These are phyloP conservation scores for Penicillium italicum DNA, from an alignment of 2,329 filamentous ascomycete species.

Conservation along the genomic window DNA sequence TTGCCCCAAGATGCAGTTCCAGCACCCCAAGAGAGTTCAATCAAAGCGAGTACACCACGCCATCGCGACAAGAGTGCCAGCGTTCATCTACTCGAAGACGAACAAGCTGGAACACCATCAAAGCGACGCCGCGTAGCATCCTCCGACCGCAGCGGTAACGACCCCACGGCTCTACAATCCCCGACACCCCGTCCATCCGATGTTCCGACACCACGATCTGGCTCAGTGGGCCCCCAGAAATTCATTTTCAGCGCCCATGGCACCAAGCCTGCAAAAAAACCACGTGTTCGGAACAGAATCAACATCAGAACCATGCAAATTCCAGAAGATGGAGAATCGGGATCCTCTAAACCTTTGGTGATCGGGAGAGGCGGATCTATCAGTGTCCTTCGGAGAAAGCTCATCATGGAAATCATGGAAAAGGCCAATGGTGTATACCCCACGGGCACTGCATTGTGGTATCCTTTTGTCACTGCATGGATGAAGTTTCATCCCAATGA, in stretches of 20 bases:
- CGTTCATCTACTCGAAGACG: constrained; percentile 5
- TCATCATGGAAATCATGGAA: constrained; percentile 54
- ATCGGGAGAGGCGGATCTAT: constrained; percentile 43
- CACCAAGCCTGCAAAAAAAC: background rate
- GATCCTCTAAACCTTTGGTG: background rate
- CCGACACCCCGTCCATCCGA: background rate
- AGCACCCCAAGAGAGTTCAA: background rate
- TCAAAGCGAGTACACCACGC: background rate
- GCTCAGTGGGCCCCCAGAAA: background rate
- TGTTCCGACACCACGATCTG: background rate
- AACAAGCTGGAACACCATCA: constrained; percentile 7
- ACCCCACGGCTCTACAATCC: background rate
- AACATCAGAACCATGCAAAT: background rate
- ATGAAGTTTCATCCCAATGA: constrained; percentile 43
- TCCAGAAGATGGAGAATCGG: background rate
- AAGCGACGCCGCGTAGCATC: constrained; percentile 14
- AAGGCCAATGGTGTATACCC: constrained; percentile 55
- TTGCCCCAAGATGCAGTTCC: background rate
- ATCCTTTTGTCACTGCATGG: constrained; percentile 55
- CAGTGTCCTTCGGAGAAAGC: constrained; percentile 45
- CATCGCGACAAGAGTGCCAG: constrained; percentile 4
- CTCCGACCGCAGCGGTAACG: background rate
- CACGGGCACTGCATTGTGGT: constrained; percentile 52
- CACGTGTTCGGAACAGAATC: background rate
- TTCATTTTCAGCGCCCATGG: background rate